Base-by-base conservation (phyloP, 2,329 filamentous ascomycete species). In the Cryphonectria parasitica region DNA sequence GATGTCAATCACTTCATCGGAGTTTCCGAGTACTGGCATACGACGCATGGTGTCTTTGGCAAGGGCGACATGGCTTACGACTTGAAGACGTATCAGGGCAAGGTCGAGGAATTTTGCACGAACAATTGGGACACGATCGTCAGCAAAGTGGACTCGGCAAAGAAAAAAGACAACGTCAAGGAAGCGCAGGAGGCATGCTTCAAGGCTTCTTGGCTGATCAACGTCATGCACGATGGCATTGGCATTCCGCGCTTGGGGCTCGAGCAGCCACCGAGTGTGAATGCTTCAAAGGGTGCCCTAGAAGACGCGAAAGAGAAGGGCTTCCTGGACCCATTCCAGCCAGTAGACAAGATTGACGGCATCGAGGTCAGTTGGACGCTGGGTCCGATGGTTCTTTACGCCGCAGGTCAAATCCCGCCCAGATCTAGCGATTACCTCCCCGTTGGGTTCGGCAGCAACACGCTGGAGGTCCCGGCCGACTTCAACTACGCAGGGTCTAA, bases 21-120 rank as follows among this genome's bases (percentile, higher is more conserved):
- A 15, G 95, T 99, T 3, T 98, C 95, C 0, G 96, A 99, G 78
- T 99, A 97, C 81, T 99, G 96, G 95, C 96, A 99, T 80, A 97
- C 95, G 0, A 99, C 96, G 0, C 96, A 99, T 76, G 94, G 96
- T 68, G 91, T 98, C 1, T 98, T 99, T 76, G 90, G 89, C 4
- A 87, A 88, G 72, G 91, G 92, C 74, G 92, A 94, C 75, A 91
- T 93, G 74, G 89, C 92, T 0, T 99, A 98, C 79, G 94, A 98
- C 77, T 93, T 97, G 75, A 88, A 91, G 72, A 94, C 92, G 0
- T 99, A 98, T 76, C 95, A 98, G 78, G 86, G 91, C 73, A 89
- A 91, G 49, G 96, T 98, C 5, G 87, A 90, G 72, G 88, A 93
- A 8, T 98, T 97, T 77, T 99, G 96, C 80, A 91, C 88, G 61